These are phyloP conservation scores for Tephrocybe sp. DNA, from an alignment of 768 basidiomycete genomes.

Conservation along the genomic window DNA sequence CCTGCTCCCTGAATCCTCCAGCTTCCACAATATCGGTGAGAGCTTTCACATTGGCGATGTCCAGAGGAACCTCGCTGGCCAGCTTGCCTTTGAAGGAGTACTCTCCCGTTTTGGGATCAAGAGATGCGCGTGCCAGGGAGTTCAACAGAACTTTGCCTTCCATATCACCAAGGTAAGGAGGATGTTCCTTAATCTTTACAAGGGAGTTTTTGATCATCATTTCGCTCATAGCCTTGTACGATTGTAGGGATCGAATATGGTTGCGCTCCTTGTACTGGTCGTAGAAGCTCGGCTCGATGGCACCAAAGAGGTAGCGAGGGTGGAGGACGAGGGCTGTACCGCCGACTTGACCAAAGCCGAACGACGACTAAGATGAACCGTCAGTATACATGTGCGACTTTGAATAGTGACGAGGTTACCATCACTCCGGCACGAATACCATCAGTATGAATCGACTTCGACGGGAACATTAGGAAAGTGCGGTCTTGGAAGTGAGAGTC, in stretches of 20 bases:
- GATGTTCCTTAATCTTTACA: conserved; percentile 91
- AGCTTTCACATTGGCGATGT: conserved; percentile 66
- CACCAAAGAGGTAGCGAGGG: conserved; percentile 87
- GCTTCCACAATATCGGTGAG: conserved; percentile 52
- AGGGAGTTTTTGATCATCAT: conserved; percentile 94
- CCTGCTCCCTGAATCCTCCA: conserved; percentile 25
- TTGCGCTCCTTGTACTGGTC: conserved; percentile 73
- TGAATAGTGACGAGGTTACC: conserved; percentile 41
- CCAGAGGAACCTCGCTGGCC: conserved; percentile 46
- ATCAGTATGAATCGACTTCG: conserved; percentile 92
- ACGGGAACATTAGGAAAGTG: conserved; percentile 94
- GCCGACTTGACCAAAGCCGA: conserved; percentile 98
- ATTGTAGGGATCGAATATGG: conserved; percentile 59
- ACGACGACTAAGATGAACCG: conserved; percentile 66
- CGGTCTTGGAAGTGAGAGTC: conserved; percentile 90
- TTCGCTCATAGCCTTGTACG: conserved; percentile 90
- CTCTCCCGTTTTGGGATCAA: conserved; percentile 81
- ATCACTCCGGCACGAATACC: conserved; percentile 85
- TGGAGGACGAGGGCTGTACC: conserved; percentile 87
- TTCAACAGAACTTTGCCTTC: conserved; percentile 88
- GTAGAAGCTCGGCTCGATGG: conserved; percentile 75
- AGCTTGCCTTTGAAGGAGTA: conserved; percentile 76
- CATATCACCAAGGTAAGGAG: conserved; percentile 84
- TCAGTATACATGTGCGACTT: conserved; percentile 7
- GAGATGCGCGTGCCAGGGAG: conserved; percentile 82